phyloP scores from a whole-genome alignment of 2,329 filamentous ascomycete genomes.

The Aspergillus tubingensis region DNA sequence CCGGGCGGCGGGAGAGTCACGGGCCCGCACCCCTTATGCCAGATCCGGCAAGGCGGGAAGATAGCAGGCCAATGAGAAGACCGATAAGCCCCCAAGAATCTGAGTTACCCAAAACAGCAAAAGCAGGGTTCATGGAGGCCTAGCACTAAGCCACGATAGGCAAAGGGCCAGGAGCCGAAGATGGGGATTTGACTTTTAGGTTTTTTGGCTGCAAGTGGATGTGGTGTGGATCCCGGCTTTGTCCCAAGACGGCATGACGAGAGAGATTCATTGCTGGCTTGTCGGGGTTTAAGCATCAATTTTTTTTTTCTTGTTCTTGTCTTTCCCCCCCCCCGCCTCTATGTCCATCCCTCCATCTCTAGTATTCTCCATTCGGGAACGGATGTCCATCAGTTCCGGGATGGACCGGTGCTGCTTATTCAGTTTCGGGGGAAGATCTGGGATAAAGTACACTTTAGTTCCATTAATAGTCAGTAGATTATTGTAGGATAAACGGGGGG shows the following conservation, averaged over 20 bases:
- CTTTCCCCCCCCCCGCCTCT: too few species aligned
- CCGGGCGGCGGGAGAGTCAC: neutral
- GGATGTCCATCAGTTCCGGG: neutral
- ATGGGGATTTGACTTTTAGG: slow-evolving; percentile 19
- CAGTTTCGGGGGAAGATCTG: neutral
- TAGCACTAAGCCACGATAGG: slow-evolving; percentile 10
- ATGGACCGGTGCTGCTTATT: neutral
- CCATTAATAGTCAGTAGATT: neutral
- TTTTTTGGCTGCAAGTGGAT: slow-evolving; percentile 13
- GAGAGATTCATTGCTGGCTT: neutral
- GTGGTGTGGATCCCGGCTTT: slow-evolving; percentile 5
- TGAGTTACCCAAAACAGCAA: slow-evolving; percentile 24
- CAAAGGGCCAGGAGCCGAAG: slow-evolving; percentile 11
- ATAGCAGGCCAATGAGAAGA: neutral
- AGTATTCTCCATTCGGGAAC: too few species aligned
- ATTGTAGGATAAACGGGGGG: neutral
- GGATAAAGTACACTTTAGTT: neutral
- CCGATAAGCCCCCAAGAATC: slow-evolving; percentile 16
- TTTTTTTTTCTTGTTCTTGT: too few species aligned
- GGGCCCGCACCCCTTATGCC: slow-evolving; percentile 4
- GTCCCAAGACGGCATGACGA: slow-evolving; percentile 24
- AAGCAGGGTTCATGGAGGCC: slow-evolving; percentile 20
- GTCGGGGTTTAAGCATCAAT: neutral
- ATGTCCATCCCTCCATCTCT: too few species aligned
- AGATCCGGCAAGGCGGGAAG: neutral